A percentile compares a stretch with the other conserved stretches of the same genome.
Conservation (phyloP, 73 alveolate genomes). For the Symbiodinium pilosum region DNA sequence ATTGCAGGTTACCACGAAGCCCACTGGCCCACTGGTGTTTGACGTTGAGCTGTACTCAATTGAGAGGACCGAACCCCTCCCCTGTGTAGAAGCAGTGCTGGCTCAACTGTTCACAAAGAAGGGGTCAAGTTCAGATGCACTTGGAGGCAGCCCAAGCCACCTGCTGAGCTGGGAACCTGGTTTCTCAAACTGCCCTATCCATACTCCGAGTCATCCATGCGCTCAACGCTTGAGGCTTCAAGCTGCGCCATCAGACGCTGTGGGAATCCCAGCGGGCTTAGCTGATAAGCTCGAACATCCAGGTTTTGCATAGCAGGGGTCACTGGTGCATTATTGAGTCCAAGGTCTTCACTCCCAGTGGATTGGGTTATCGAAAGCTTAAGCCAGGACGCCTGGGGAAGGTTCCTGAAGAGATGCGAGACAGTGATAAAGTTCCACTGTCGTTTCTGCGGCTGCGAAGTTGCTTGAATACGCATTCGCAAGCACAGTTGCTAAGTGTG, state of each 20-base stretch:
- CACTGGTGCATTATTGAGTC: too few species aligned
- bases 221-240: slow-evolving; percentile 11
- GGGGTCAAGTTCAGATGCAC: too few species aligned
- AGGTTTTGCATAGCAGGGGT: too few species aligned
- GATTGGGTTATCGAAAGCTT: slow-evolving; percentile 46
- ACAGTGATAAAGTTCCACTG: too few species aligned
- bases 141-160: slow-evolving; percentile 88
- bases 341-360: slow-evolving; percentile 46
- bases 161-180: slow-evolving; percentile 41
- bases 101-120: too few species aligned
- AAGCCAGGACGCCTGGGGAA: slow-evolving; percentile 54
- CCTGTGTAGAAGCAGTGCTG: too few species aligned
- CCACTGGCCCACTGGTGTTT: slow-evolving; percentile 61
- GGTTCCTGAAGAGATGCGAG: too few species aligned
- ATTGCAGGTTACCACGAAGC: slow-evolving; percentile 34
- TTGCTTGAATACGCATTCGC: too few species aligned
- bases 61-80: slow-evolving; percentile 38
- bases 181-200: too few species aligned
- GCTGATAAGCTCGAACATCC: too few species aligned
- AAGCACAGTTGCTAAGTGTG: too few species aligned
- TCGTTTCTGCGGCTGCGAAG: too few species aligned
- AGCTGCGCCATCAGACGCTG: slow-evolving; percentile 64
- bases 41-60: slow-evolving; percentile 78
- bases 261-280: not conserved
- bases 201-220: not conserved